Base-by-base conservation (phyloP, 2,329 filamentous ascomycete species). In the Stagonosporopsis chrysanthemi region DNA sequence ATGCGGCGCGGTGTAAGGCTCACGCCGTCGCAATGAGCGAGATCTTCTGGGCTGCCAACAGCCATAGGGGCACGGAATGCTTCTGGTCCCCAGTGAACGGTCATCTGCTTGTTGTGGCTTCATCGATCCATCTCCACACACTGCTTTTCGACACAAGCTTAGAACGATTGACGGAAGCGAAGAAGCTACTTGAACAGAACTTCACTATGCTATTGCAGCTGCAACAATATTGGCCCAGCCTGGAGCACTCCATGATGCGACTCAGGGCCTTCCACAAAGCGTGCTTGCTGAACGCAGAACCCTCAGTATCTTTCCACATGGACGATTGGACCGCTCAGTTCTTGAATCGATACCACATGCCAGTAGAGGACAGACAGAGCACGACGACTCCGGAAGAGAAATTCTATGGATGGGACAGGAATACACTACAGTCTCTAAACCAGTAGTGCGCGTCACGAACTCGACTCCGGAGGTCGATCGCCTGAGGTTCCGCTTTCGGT, bases 251-350 rank as follows among this genome's bases (percentile, higher is more conserved):
- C 1, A 55, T 55, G 52, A 44, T 48, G 39, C 42, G 52, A 19
- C 28, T 55, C 7, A 46, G 44, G 24, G 52, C 52, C 17, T 55
- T 55, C 33, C 44, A 55, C 31, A 54, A 26, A 26, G 43, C 44
- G 6, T 55, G 52, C 31, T 9, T 55, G 44, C 31, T 55, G 14
- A 55, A 48, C 19, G 39, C 52, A 33, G 44, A 55, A 40, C 52
- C 45, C 4, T 46, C 31, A 17, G 52, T 45, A 12, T 40, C 45
- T 4, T 55, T 49, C 40, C 23, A 40, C 12, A 49, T 55, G 45
- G 52, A 49, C 26, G 52, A 55, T 19, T 55, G 52, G 52, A 55
- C 45, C 22, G 52, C 45, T n/a, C 40, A 49, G 6, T 55, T 55
- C 33, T 40, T 55, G 2, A 49, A 55, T 31, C 45, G 52, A 39